Evolutionary conservation across 306 rosid genomes (phyloP).

Genomic region (Corylus avellana): DNA sequence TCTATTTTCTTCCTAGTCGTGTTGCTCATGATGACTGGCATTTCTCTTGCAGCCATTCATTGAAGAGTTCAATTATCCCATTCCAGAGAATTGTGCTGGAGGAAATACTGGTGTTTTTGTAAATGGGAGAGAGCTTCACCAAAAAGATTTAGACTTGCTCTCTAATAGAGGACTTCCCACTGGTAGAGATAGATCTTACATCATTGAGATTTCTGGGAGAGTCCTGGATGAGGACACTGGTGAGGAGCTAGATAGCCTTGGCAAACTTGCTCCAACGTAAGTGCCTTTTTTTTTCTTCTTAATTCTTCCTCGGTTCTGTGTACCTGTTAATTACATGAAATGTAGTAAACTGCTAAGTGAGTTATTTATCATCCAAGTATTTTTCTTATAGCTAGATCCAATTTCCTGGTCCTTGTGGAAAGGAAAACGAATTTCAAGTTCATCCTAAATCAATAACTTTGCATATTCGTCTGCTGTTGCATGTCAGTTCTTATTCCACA

Average conservation of each 20-base stretch:
- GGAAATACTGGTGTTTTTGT: conserved; percentile 79
- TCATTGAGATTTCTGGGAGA: conserved; percentile 80
- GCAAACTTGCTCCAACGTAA: conserved; percentile 99
- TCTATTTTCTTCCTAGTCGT: conserved; percentile 11
- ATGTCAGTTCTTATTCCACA: neutral
- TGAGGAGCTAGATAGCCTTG: conserved; percentile 88
- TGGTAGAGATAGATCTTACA: conserved; percentile 64
- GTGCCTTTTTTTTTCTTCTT: conserved; percentile 17
- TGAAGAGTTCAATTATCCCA: conserved; percentile 78
- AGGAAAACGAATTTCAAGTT: too few species aligned
- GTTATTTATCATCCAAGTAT: too few species aligned
- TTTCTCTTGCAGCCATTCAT: conserved; percentile 79
- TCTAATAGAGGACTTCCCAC: conserved; percentile 81
- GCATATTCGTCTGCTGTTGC: neutral
- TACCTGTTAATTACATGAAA: conserved; percentile 18
- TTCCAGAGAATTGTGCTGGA: conserved; percentile 79
- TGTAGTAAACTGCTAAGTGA: neutral
- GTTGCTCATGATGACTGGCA: conserved; percentile 17
- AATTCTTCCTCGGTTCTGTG: conserved; percentile 14
- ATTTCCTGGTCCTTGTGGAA: too few species aligned
- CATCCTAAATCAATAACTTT: neutral
- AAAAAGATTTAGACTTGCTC: conserved; percentile 80
- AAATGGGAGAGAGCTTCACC: conserved; percentile 90
- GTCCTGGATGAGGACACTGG: conserved; percentile 83
- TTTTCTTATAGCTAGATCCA: too few species aligned